Percentiles rank a stretch among this genome's conserved stretches.
Conservation (phyloP, 2,329 filamentous ascomycete species). For the Rhinocladiella similis region DNA sequence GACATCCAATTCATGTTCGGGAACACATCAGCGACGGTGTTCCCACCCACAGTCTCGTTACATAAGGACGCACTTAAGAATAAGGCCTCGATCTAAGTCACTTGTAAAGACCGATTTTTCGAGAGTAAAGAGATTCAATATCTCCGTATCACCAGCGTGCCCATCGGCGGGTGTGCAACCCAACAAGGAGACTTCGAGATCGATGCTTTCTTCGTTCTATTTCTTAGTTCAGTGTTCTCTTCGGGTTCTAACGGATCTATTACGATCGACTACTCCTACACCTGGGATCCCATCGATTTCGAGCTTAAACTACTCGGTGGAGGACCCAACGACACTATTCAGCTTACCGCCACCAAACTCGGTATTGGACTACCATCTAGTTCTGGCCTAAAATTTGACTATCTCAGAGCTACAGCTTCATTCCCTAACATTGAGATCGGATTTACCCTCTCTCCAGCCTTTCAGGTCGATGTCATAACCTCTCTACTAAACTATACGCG, state of each 20-base stretch:
- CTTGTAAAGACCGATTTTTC: too few relatives aligned
- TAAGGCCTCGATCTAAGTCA: too few relatives aligned
- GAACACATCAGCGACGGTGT: background rate
- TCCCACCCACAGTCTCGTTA: background rate
- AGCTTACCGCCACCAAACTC: background rate
- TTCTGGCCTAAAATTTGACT: background rate
- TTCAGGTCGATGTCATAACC: background rate
- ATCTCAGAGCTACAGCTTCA: background rate
- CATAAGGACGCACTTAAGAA: background rate
- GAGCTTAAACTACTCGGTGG: background rate
- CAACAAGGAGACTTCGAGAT: too few relatives aligned
- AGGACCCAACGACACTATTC: background rate
- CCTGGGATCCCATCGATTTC: background rate
- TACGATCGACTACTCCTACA: background rate
- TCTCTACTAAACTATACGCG: too few relatives aligned
- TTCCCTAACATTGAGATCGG: background rate
- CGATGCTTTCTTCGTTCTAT: too few relatives aligned
- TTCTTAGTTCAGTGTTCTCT: background rate
- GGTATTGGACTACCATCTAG: background rate
- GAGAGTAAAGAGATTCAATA: background rate
- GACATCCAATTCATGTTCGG: background rate
- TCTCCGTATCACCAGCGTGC: background rate
- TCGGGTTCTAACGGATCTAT: background rate
- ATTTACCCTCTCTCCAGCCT: background rate
- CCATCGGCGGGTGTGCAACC: background rate